Conservation (phyloP, 2,329 filamentous ascomycete genomes). For the Diaporthe aspalathi region DNA sequence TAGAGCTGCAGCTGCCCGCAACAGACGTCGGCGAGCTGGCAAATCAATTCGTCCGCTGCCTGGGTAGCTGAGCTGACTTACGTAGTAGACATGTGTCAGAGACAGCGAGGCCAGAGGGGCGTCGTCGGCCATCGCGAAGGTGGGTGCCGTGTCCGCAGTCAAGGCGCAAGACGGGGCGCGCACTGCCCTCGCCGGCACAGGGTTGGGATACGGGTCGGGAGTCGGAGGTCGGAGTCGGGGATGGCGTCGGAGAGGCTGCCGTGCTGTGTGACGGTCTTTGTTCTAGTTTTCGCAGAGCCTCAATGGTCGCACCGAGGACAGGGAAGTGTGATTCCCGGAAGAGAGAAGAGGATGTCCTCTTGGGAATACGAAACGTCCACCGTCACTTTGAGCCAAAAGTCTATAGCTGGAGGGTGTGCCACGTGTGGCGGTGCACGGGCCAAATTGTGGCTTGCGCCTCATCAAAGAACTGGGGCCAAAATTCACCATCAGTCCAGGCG, state of each 20-base stretch:
- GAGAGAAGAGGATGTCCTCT: no score
- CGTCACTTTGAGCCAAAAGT: slow-evolving; percentile 5
- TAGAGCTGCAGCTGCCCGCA: slow-evolving; percentile 1
- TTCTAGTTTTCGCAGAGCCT: slow-evolving; percentile 13
- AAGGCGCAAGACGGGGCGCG: neutral
- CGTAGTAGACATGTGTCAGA: slow-evolving; percentile 96
- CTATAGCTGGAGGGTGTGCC: neutral
- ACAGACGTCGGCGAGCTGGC: neutral
- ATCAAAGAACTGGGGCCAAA: neutral
- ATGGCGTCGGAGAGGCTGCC: neutral
- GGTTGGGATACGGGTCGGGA: slow-evolving; percentile 20
- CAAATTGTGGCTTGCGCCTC: slow-evolving; percentile 1
- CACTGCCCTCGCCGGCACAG: slow-evolving; percentile 31
- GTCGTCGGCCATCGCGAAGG: slow-evolving; percentile 53
- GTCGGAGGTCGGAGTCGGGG: neutral
- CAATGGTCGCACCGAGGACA: slow-evolving; percentile 19
- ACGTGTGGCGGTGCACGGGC: slow-evolving; percentile 27
- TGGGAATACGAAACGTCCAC: slow-evolving; percentile 6
- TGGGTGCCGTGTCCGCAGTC: neutral
- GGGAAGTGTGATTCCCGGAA: neutral
- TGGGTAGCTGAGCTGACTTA: slow-evolving; percentile 57
- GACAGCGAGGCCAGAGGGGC: slow-evolving; percentile 86
- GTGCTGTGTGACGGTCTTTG: slow-evolving; percentile 18
- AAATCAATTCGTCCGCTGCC: neutral
- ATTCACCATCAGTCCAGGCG: neutral